Percentiles rank a stretch among this genome's conserved stretches.
Evolutionary conservation across 768 basidiomycete species (phyloP).

Genomic region (Pulveroboletus sp.): DNA sequence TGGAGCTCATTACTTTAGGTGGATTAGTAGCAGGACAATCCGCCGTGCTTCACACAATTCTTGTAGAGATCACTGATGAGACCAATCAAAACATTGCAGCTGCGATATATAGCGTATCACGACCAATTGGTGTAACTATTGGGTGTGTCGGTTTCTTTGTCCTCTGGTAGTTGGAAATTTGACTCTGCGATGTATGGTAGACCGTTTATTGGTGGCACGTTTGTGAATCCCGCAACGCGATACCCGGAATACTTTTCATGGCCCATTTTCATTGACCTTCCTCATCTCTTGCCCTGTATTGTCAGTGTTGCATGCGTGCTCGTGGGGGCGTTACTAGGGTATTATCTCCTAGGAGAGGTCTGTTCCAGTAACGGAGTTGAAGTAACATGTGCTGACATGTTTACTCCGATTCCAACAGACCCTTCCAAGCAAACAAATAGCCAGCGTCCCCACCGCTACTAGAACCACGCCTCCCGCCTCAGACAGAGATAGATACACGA

Average conservation of each 20-base stretch:
- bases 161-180: not conserved
- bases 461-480: not conserved
- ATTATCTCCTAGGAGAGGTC: conserved; percentile 8
- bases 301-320: not conserved
- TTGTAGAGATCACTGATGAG: no score
- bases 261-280: conserved; percentile 6
- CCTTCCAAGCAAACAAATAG: conserved; percentile 1
- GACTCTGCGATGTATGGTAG: not conserved
- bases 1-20: conserved; percentile 3
- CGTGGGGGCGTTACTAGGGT: not conserved
- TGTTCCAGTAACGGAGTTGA: not conserved
- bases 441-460: not conserved
- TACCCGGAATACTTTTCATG: conserved; percentile 1
- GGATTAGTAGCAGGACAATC: conserved; percentile 2
- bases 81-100: no score
- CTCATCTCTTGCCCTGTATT: conserved; percentile 5
- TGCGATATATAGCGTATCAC: no score
- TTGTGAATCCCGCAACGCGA: conserved; percentile 8
- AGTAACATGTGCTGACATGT: not conserved
- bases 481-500: not conserved
- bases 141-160: not conserved
- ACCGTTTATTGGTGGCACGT: conserved; percentile 6
- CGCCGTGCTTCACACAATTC: no score
- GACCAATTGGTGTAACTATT: not conserved
- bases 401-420: not conserved